A percentile compares a stretch with the other conserved stretches of the same genome.
Evolutionary conservation across 2,329 filamentous ascomycete species (phyloP).

Genomic region (Ophiosphaerella narmari): DNA sequence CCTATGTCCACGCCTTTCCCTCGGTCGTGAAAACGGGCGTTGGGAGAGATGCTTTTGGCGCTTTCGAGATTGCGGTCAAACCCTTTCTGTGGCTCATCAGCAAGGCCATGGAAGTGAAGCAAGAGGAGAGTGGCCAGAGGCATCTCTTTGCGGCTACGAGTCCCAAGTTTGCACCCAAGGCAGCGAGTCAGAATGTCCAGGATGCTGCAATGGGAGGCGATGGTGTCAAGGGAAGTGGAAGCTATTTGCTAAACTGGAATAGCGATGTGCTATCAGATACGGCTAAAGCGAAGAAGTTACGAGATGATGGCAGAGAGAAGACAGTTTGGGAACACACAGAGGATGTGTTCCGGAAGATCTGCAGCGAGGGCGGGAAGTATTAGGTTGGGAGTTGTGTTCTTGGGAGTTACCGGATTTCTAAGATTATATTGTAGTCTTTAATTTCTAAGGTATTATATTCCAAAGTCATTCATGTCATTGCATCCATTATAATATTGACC

Average conservation of each 20-base stretch:
- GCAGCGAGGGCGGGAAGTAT: conserved; percentile 25
- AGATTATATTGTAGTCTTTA: too few relatives aligned
- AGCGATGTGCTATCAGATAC: conserved; percentile 23
- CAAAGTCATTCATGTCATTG: too few relatives aligned
- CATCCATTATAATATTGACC: too few relatives aligned
- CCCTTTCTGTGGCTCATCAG: conserved; percentile 9
- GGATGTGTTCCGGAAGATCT: conserved; percentile 38
- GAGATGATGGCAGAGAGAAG: conserved; percentile 27
- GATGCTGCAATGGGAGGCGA: conserved; percentile 24
- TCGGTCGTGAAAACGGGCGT: conserved; percentile 28
- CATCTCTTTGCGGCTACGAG: conserved; percentile 39
- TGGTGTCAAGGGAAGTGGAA: conserved; percentile 30
- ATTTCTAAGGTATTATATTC: too few relatives aligned
- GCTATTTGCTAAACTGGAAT: conserved; percentile 33
- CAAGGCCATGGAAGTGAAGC: conserved; percentile 23
- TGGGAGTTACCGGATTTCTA: too few relatives aligned
- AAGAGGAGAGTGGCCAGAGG: conserved; percentile 39
- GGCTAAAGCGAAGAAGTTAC: conserved; percentile 20
- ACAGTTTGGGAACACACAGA: conserved; percentile 40
- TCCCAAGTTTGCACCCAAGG: conserved; percentile 25
- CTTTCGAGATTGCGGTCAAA: conserved; percentile 7
- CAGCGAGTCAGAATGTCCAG: conserved; percentile 8
- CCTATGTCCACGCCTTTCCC: conserved; percentile 38
- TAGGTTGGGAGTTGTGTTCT: conserved; percentile 1
- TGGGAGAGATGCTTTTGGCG: conserved; percentile 13